Evolutionary conservation across 2,329 filamentous ascomycete species (phyloP).

Genomic region (Rhinocladiella similis): DNA sequence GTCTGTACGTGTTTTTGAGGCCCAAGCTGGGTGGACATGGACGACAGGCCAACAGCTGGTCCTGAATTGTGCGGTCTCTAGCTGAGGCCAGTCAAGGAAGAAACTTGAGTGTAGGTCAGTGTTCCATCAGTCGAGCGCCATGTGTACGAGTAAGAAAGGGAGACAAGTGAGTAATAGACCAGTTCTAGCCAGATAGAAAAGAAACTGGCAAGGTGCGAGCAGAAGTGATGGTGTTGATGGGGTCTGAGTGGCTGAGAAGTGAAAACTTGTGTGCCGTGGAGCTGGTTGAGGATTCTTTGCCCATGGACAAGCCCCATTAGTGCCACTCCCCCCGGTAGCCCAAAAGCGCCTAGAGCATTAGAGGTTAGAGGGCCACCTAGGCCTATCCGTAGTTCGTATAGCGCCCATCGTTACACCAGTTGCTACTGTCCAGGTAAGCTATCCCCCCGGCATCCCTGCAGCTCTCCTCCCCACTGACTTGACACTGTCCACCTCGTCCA

Average conservation of each 20-base stretch:
- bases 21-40: slow-evolving; percentile 1
- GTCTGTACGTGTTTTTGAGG: slow-evolving; percentile 1
- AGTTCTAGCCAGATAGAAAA: neutral
- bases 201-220: neutral
- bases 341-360: neutral
- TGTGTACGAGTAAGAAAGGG: slow-evolving; percentile 21
- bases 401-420: too few species aligned
- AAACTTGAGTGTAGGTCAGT: slow-evolving; percentile 10
- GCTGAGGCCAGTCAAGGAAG: slow-evolving; percentile 10
- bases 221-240: slow-evolving; percentile 1
- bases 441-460: too few species aligned
- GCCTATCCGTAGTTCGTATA: too few species aligned
- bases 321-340: neutral
- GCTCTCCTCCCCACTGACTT: too few species aligned
- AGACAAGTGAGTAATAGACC: neutral
- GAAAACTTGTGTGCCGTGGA: slow-evolving; percentile 20
- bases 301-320: neutral
- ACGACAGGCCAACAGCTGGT: slow-evolving; percentile 12
- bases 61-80: slow-evolving; percentile 4
- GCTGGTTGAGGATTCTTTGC: neutral
- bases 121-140: slow-evolving; percentile 23
- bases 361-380: too few species aligned
- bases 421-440: too few species aligned
- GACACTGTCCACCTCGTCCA: too few species aligned
- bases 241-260: slow-evolving; percentile 4